A percentile compares a stretch with the other conserved stretches of the same genome.
Conservation (phyloP, 331 rosid genomes). For the Spiraea crenata region DNA sequence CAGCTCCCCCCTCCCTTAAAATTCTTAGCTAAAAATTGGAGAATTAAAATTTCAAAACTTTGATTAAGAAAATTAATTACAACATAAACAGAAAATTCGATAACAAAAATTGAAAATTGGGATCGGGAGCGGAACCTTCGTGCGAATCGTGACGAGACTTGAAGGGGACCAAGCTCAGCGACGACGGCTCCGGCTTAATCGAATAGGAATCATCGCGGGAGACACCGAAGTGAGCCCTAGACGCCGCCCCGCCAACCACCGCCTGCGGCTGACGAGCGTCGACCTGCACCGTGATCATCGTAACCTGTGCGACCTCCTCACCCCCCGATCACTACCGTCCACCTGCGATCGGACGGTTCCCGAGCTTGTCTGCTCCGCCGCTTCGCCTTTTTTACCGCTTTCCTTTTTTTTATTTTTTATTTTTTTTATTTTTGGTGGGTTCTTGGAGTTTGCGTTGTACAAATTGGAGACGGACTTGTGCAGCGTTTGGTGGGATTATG, state of each 20-base stretch:
- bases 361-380: background rate
- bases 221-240: conserved; percentile 42
- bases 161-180: conserved; percentile 45
- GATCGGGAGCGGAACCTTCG: conserved; percentile 52
- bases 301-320: conserved; percentile 17
- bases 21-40: background rate
- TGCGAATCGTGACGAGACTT: conserved; percentile 49
- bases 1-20: background rate
- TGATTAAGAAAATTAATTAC: background rate
- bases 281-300: conserved; percentile 75
- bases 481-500: background rate
- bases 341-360: conserved; percentile 19
- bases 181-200: conserved; percentile 49
- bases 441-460: background rate
- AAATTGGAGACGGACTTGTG: background rate
- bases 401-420: background rate
- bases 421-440: background rate
- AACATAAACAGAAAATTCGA: background rate
- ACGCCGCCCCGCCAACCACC: conserved; percentile 37
- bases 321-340: conserved; percentile 35
- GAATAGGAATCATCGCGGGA: conserved; percentile 62
- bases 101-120: background rate
- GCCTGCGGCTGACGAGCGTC: conserved; percentile 46
- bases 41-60: background rate
- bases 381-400: background rate